Conservation (phyloP, 2,329 filamentous ascomycete species). For the Xylariales sp. region DNA sequence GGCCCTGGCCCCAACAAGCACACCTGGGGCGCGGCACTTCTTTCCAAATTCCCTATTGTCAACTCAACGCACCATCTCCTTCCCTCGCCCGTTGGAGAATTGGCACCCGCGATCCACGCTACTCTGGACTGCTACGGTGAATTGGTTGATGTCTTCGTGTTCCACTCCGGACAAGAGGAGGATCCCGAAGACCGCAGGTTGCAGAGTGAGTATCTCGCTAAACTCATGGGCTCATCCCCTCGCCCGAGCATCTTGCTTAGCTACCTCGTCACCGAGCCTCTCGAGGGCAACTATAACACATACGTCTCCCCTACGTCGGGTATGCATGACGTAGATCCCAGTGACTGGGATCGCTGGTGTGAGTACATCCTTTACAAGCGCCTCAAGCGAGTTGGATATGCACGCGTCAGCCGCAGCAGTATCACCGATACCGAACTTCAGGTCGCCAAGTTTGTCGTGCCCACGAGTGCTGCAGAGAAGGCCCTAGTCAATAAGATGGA, state of each 20-base stretch:
- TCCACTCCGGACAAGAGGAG: conserved; percentile 98
- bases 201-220: conserved; percentile 79
- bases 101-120: conserved; percentile 95
- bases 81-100: conserved; percentile 87
- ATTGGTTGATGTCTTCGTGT: conserved; percentile 89
- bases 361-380: conserved; percentile 97
- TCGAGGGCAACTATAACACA: conserved; percentile 93
- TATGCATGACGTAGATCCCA: conserved; percentile 92
- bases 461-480: conserved; percentile 58
- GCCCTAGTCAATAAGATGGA: conserved; percentile 33
- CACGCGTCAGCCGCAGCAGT: conserved; percentile 78
- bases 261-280: conserved; percentile 87
- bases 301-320: conserved; percentile 83
- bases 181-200: conserved; percentile 86
- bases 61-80: conserved; percentile 96
- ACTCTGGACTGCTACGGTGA: conserved; percentile 91
- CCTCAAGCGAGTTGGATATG: conserved; percentile 81
- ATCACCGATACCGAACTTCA: conserved; percentile 98
- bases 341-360: conserved; percentile 97
- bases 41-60: conserved; percentile 96
- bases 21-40: conserved; percentile 88
- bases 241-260: conserved; percentile 82
- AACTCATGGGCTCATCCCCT: conserved; percentile 78
- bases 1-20: conserved; percentile 98
- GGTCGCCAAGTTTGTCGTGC: conserved; percentile 91